These are phyloP conservation scores for Colletotrichum sp. DNA, from an alignment of 2,329 filamentous ascomycete species.

Conservation along the genomic window DNA sequence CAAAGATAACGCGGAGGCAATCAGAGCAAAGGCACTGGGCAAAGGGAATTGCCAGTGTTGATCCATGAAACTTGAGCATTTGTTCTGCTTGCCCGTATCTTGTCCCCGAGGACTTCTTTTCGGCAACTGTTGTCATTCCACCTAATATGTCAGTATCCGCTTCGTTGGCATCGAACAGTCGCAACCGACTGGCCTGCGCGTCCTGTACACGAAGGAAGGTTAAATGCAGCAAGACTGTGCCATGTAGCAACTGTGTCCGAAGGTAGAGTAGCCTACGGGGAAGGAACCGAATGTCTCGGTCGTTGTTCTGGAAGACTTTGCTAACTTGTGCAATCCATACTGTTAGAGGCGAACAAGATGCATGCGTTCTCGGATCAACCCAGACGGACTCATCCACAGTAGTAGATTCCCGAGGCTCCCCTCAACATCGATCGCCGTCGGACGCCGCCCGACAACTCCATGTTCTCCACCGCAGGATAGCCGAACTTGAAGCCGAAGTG, in stretches of 20 bases:
- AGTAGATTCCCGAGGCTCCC: background rate
- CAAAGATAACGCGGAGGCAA: background rate
- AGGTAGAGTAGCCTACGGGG: background rate
- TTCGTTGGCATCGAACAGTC: background rate
- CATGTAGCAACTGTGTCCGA: slow-evolving; percentile 28
- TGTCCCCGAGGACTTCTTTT: background rate
- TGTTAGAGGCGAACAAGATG: background rate
- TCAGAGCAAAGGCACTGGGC: background rate
- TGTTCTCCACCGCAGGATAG: background rate
- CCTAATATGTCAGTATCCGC: background rate
- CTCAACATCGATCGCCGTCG: background rate
- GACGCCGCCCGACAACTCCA: background rate
- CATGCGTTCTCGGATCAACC: background rate
- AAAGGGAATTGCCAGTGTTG: background rate
- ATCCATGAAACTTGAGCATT: background rate
- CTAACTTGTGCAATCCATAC: background rate
- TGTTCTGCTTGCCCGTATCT: background rate
- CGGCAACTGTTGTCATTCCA: background rate
- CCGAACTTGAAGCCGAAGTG: background rate
- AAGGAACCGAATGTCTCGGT: background rate
- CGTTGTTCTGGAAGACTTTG: background rate
- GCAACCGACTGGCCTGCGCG: slow-evolving; percentile 20
- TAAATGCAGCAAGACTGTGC: slow-evolving; percentile 27
- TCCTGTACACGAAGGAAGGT: slow-evolving; percentile 28
- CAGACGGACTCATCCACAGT: background rate